Evolutionary conservation across 352 stramenopile genomes (phyloP).

Genomic region (Globisporangium camurandrum): DNA sequence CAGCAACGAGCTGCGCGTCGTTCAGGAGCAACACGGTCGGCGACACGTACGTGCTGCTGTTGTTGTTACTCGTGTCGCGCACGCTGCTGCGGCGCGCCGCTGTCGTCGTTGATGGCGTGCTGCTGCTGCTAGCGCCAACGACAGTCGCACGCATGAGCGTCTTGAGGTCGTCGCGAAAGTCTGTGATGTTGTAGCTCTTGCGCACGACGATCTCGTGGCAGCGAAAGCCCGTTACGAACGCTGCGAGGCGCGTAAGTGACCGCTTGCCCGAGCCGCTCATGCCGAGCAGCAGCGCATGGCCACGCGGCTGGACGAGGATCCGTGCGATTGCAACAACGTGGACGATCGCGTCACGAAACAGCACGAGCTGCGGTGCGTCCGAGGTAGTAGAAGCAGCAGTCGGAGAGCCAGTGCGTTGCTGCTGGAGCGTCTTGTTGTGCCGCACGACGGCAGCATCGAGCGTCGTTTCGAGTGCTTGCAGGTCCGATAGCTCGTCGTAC

Average conservation of each 20-base stretch:
- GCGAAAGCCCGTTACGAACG: slow-evolving; percentile 65
- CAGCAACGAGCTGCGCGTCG: slow-evolving; percentile 78
- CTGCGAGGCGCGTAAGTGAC: slow-evolving; percentile 64
- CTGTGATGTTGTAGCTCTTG: slow-evolving; percentile 74
- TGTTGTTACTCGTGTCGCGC: background rate
- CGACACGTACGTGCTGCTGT: background rate
- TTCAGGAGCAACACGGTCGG: slow-evolving; percentile 78
- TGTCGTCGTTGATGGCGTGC: background rate
- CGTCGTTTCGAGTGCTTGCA: slow-evolving; percentile 48
- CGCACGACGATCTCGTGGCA: slow-evolving; percentile 81
- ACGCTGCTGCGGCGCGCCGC: no score
- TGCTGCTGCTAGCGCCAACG: slow-evolving; percentile 11
- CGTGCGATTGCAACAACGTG: slow-evolving; percentile 80
- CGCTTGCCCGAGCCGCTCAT: slow-evolving; percentile 84
- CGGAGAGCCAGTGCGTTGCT: slow-evolving; percentile 1
- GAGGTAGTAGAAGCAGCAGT: no score
- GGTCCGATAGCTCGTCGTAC: slow-evolving; percentile 19
- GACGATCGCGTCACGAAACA: slow-evolving; percentile 81
- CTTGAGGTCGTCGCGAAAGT: slow-evolving; percentile 89
- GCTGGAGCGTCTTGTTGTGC: slow-evolving; percentile 26
- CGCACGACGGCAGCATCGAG: slow-evolving; percentile 37
- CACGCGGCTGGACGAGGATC: slow-evolving; percentile 78
- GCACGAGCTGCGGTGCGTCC: slow-evolving; percentile 45
- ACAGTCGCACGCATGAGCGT: slow-evolving; percentile 35
- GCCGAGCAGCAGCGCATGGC: slow-evolving; percentile 83